These are phyloP conservation scores for Spiromastix sp. DNA, from an alignment of 2,329 filamentous ascomycete species.

Conservation along the genomic window DNA sequence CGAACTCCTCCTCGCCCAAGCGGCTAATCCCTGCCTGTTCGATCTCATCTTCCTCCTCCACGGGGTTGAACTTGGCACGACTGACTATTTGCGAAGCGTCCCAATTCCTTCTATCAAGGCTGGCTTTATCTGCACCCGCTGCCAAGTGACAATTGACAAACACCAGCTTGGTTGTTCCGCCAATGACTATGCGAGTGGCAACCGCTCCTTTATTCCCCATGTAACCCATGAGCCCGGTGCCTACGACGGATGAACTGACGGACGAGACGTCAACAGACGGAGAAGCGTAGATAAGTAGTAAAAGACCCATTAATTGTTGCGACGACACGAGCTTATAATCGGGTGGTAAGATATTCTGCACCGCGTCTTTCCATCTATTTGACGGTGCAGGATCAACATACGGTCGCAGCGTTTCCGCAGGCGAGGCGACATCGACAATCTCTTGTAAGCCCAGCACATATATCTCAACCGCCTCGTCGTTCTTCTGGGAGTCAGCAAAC, in stretches of 20 bases:
- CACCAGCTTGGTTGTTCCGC: slow-evolving; percentile 78
- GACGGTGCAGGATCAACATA: slow-evolving; percentile 64
- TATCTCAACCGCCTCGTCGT: slow-evolving; percentile 60
- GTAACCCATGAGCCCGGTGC: slow-evolving; percentile 83
- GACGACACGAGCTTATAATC: slow-evolving; percentile 69
- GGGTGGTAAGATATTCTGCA: slow-evolving; percentile 61
- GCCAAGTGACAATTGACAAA: slow-evolving; percentile 90
- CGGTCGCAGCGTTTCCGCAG: slow-evolving; percentile 61
- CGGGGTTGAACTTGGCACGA: slow-evolving; percentile 68
- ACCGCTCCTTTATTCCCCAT: slow-evolving; percentile 95
- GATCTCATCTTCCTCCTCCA: slow-evolving; percentile 49
- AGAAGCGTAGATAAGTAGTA: slow-evolving; percentile 78
- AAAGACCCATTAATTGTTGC: slow-evolving; percentile 76
- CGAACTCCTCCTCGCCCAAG: slow-evolving; percentile 85
- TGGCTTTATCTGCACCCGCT: slow-evolving; percentile 67
- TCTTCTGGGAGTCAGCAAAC: slow-evolving; percentile 44
- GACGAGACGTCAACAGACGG: slow-evolving; percentile 67
- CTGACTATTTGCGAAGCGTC: slow-evolving; percentile 69
- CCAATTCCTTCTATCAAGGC: slow-evolving; percentile 80
- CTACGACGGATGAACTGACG: slow-evolving; percentile 71
- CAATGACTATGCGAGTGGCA: slow-evolving; percentile 68
- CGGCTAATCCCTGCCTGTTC: slow-evolving; percentile 49
- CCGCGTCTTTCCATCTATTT: slow-evolving; percentile 68
- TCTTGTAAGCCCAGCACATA: slow-evolving; percentile 90
- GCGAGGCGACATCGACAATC: slow-evolving; percentile 73